Percentiles rank a stretch among this genome's conserved stretches.
Evolutionary conservation across 345 rosid species (phyloP).

Genomic region (Brassica nigra): DNA sequence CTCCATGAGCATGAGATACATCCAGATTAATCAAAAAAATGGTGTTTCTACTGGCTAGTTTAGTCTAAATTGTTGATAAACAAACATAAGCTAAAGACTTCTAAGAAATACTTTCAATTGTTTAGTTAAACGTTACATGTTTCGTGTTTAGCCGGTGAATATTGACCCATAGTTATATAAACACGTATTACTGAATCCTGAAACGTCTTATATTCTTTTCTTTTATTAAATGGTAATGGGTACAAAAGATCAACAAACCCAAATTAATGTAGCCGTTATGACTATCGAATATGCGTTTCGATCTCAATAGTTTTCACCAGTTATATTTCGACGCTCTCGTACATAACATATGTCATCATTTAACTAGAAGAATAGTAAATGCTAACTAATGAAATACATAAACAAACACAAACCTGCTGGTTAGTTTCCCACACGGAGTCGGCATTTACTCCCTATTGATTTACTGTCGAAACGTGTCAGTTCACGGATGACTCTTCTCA

Average conservation of each 20-base stretch:
- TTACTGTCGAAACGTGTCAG: slow-evolving; percentile 56
- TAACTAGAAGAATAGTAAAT: background rate
- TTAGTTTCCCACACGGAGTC: slow-evolving; percentile 58
- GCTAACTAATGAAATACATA: slow-evolving; percentile 1
- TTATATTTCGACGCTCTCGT: background rate
- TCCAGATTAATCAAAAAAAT: background rate
- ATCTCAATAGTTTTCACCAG: slow-evolving; percentile 17
- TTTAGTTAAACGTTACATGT: slow-evolving; percentile 5
- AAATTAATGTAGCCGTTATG: slow-evolving; percentile 18
- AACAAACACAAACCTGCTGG: slow-evolving; percentile 56
- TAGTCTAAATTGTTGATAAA: background rate
- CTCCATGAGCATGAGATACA: no score
- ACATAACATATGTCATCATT: background rate
- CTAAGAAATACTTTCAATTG: background rate
- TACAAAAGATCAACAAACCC: slow-evolving; percentile 9
- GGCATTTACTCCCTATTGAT: slow-evolving; percentile 7
- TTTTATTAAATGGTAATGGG: slow-evolving; percentile 10
- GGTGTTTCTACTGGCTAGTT: background rate
- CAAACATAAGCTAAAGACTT: background rate
- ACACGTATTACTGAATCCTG: background rate
- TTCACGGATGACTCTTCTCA: background rate
- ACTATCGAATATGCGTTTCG: slow-evolving; percentile 15
- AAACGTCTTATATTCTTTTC: slow-evolving; percentile 2
- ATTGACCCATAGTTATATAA: slow-evolving; percentile 15
- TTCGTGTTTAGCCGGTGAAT: background rate